Conservation (phyloP, 2,329 filamentous ascomycete genomes). For the Cladophialophora yegresii region DNA sequence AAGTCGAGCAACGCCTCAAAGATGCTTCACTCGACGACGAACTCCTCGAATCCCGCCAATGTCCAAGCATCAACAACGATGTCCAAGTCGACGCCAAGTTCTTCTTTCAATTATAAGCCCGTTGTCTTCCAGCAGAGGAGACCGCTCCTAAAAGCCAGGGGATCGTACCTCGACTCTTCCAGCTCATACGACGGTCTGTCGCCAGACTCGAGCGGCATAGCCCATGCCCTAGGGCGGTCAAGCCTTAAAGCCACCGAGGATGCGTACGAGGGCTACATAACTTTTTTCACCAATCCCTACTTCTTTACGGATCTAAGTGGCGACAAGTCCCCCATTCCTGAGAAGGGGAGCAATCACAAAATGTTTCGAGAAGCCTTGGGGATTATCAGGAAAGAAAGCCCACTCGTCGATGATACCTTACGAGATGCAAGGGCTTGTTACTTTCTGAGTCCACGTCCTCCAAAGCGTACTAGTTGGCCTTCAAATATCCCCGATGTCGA, state of each 20-base stretch:
- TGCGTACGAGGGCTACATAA: constrained; percentile 66
- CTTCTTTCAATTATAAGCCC: constrained; percentile 46
- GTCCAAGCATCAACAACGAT: constrained; percentile 18
- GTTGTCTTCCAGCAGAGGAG: constrained; percentile 50
- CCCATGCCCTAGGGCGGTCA: constrained; percentile 55
- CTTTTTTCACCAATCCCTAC: constrained; percentile 77
- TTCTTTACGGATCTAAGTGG: constrained; percentile 74
- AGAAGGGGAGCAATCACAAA: constrained; percentile 13
- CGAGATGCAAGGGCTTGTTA: constrained; percentile 33
- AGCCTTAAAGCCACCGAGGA: constrained; percentile 49
- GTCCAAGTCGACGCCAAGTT: constrained; percentile 21
- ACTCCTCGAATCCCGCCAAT: constrained; percentile 18
- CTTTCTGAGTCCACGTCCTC: constrained; percentile 22
- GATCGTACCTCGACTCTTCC: constrained; percentile 51
- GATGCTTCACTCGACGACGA: constrained; percentile 15
- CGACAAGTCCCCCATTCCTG: constrained; percentile 31
- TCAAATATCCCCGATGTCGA: constrained; percentile 20
- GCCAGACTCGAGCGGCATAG: constrained; percentile 48
- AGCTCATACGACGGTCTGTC: constrained; percentile 54
- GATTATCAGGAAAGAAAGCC: constrained; percentile 3
- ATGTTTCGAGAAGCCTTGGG: constrained; percentile 24
- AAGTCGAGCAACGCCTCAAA: constrained; percentile 14
- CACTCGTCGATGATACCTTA: constrained; percentile 22
- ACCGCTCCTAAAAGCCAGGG: constrained; percentile 45
- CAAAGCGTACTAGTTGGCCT: neutral